phyloP scores from a whole-genome alignment of 345 rosid species.

The Eucalyptus dawsonii region DNA sequence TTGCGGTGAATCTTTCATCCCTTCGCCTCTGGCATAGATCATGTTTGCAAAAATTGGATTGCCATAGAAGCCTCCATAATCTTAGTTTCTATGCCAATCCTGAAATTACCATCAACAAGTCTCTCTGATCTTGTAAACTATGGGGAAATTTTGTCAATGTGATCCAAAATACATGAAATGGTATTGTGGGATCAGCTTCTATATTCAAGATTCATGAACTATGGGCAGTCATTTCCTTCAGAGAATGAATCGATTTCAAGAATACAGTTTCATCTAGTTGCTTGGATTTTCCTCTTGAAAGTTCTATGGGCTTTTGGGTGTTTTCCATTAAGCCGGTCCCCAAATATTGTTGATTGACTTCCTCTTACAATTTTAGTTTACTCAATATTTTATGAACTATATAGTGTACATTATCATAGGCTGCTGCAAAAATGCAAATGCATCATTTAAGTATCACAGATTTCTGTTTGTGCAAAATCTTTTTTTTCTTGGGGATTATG shows the following conservation, averaged over 20 bases:
- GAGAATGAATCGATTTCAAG: neutral
- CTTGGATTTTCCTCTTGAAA: neutral
- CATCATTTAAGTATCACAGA: neutral
- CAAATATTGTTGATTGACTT: neutral
- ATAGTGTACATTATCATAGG: neutral
- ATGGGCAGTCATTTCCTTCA: neutral
- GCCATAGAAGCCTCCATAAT: neutral
- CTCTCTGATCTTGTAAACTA: neutral
- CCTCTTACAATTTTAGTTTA: neutral
- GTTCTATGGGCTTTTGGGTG: neutral
- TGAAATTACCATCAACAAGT: neutral
- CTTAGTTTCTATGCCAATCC: neutral
- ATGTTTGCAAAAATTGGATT: neutral
- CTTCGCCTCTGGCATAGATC: neutral
- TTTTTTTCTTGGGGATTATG: neutral
- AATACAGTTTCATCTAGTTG: neutral
- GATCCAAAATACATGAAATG: neutral
- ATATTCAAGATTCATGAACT: neutral
- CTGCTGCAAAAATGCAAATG: neutral
- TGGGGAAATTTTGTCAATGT: neutral
- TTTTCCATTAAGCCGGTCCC: neutral
- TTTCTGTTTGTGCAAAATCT: neutral
- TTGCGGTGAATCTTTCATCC: neutral
- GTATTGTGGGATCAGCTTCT: neutral
- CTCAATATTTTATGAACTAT: neutral